Evolutionary conservation across 768 basidiomycete genomes (phyloP), one percentile per base, ranked within the genome.

Genomic region (Tricholoma bakamatsutake): DNA sequence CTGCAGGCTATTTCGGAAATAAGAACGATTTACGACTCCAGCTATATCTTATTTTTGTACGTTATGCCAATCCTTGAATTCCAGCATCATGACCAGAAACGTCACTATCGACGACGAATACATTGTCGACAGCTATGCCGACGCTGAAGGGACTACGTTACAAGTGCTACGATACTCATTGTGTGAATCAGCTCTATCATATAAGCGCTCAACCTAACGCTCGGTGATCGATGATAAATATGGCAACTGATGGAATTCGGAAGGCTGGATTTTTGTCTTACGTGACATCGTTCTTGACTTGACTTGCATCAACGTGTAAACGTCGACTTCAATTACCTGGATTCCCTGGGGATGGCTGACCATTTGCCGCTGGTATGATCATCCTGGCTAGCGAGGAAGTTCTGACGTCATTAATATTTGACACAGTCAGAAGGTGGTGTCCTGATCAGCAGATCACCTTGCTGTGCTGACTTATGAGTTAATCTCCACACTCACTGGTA

Each of bases 41-140:
- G 46, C 35, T 63, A 50, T 63, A 65, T 60, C 51, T 57, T 61
- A 59, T 54, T 42, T 52, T 50, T 61, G 57, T 58, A 63, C 54
- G 60, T 59, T 60, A 59, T 37, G 53, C 53, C 43, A 54, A n/a
- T 43, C 45, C 8, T 53, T 45, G 54, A 48, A 48, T 37, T 49
- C 24, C 30, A 31, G 17, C 28, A 48, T n/a, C 27, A 31, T 30
- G n/a, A 47, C 46, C 11, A 28, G 27, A 8, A 8, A 27, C 9
- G 40, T 21, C 9, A 10, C 40, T 24, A 27, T 27, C 15, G 13
- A 17, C 17, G 46, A 30, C 15, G 13, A 47, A 37, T 37, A 11
- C 13, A 37, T 12, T 37, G 40, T 42, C 18, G 40, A 9, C 37
- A 18, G 17, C 17, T 11, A 7, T 39, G 37, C 37, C 37, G 10